Conservation (phyloP, 768 basidiomycete species). For the Pluteus cervinus region DNA sequence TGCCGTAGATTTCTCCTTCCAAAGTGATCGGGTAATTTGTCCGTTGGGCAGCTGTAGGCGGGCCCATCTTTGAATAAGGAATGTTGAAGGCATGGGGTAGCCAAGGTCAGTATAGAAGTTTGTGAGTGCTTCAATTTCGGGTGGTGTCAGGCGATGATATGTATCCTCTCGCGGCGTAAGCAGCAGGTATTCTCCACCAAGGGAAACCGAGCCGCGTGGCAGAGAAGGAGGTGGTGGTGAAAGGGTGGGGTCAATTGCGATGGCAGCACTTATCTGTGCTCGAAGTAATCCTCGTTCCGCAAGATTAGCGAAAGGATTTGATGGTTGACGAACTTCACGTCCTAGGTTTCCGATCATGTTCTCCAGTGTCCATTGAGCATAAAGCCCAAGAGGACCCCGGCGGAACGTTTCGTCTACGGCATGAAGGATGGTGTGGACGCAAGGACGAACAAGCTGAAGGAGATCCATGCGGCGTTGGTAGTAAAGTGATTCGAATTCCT, state of each 20-base stretch:
- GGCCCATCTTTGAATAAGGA: constrained; percentile 9
- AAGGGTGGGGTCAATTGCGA: constrained; percentile 11
- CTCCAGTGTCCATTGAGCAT: constrained; percentile 25
- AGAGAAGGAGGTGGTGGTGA: not conserved
- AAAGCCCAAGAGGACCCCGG: constrained; percentile 15
- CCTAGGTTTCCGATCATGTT: constrained; percentile 18
- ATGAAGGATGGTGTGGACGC: constrained; percentile 23
- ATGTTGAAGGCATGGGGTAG: not conserved
- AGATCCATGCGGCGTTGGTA: constrained; percentile 14
- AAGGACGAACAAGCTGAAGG: constrained; percentile 24
- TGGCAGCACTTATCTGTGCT: constrained; percentile 12
- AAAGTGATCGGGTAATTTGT: constrained; percentile 11
- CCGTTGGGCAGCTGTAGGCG: constrained; percentile 14
- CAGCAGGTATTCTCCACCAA: constrained; percentile 1
- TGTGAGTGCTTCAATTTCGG: not conserved
- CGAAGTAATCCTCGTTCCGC: constrained; percentile 15
- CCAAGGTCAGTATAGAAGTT: not conserved
- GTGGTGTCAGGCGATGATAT: not conserved
- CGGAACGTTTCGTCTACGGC: constrained; percentile 14
- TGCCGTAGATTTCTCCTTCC: constrained; percentile 9
- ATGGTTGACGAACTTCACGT: constrained; percentile 13
- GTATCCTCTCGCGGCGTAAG: not conserved
- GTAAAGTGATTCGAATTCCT: constrained; percentile 24
- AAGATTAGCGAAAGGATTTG: constrained; percentile 19
- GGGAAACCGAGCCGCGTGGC: not conserved